A percentile compares a stretch with the other conserved stretches of the same genome.
Conservation (phyloP, 169 alveolate species). For the Eimeria praecox region DNA sequence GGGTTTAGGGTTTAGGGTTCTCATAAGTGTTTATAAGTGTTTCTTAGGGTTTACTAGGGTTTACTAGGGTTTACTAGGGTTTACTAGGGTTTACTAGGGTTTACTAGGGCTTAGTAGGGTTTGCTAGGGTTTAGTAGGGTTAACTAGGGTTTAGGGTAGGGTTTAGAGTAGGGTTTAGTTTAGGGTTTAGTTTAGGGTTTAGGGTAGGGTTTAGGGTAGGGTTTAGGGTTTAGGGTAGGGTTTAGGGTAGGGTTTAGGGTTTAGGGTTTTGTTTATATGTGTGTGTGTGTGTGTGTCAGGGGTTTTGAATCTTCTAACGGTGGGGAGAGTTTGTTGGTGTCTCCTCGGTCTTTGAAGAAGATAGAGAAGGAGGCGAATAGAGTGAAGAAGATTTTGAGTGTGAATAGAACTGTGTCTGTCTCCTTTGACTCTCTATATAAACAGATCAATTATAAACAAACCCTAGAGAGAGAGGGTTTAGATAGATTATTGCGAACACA, state of each 20-base stretch:
- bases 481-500: no score
- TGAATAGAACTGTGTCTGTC: conserved; percentile 64
- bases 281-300: conserved; percentile 35
- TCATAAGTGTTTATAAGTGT: no score
- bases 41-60: no score
- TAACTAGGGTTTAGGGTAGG: no score
- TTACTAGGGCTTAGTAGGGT: not conserved
- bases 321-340: not conserved
- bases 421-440: conserved; percentile 68
- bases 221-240: conserved; percentile 41
- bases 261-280: not conserved
- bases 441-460: conserved; percentile 47
- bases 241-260: conserved; percentile 31
- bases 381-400: conserved; percentile 81
- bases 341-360: conserved; percentile 80
- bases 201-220: conserved; percentile 50
- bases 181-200: conserved; percentile 33
- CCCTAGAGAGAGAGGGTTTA: conserved; percentile 20
- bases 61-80: not conserved
- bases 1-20: conserved; percentile 45
- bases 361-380: conserved; percentile 71
- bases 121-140: not conserved
- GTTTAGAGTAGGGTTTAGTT: conserved; percentile 24
- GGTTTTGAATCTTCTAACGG: no score
- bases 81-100: not conserved